These are phyloP conservation scores for Neurospora sp. DNA, from an alignment of 495 filamentous ascomycete species.

Conservation along the genomic window DNA sequence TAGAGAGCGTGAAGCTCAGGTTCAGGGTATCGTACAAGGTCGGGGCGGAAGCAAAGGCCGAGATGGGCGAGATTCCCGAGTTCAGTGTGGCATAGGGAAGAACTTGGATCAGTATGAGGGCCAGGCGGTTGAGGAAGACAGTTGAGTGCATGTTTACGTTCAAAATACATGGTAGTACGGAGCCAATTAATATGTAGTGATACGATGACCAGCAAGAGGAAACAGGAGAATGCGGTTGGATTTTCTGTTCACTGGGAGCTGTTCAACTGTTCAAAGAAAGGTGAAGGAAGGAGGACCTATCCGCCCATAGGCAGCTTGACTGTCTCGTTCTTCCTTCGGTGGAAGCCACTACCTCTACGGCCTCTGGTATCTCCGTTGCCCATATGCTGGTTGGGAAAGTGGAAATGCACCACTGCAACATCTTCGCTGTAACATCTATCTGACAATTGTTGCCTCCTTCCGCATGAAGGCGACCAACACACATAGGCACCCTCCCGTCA, in stretches of 20 bases:
- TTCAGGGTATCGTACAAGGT: slow-evolving; percentile 79
- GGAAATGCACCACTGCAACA: not conserved
- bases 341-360: not conserved
- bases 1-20: slow-evolving; percentile 69
- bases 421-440: not conserved
- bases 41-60: slow-evolving; percentile 47
- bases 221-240: not conserved
- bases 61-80: slow-evolving; percentile 83
- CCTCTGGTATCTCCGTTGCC: too few species aligned
- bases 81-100: slow-evolving; percentile 53
- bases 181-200: not conserved
- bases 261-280: not conserved
- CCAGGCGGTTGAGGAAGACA: not conserved
- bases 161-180: not conserved
- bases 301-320: not conserved
- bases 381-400: not conserved
- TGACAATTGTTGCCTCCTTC: not conserved
- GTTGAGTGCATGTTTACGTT: not conserved
- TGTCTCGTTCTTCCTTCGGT: not conserved
- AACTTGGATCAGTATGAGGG: not conserved
- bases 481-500: not conserved
- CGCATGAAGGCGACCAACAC: not conserved
- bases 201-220: not conserved
- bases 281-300: not conserved
- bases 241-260: not conserved